Conservation (phyloP, 495 filamentous ascomycete species). For the Astrocystis sublimbata region DNA sequence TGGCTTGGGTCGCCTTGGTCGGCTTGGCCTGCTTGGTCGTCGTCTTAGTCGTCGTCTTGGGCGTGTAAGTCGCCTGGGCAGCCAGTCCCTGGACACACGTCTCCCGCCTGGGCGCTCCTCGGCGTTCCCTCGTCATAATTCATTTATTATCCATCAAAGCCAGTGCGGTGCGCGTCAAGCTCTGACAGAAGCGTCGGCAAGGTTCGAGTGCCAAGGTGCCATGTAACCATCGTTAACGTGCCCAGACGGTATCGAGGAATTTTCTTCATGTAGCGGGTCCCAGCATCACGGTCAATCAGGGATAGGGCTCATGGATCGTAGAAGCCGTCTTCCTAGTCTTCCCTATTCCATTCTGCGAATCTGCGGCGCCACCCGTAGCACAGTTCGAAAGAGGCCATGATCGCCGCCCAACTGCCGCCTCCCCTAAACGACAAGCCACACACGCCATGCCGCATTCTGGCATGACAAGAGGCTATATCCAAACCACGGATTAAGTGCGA, state of each 20-base stretch:
- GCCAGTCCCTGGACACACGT: too few species aligned
- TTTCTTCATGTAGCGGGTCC: neutral
- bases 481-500: too few species aligned
- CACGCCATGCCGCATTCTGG: neutral
- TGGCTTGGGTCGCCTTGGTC: too few species aligned
- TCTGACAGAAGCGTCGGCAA: neutral
- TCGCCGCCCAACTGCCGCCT: neutral
- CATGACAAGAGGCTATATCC: neutral
- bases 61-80: too few species aligned
- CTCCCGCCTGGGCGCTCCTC: too few species aligned
- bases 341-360: neutral
- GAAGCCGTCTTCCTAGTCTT: too few species aligned
- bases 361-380: neutral
- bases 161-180: neutral
- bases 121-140: neutral
- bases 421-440: neutral
- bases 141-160: too few species aligned
- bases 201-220: neutral
- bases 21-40: too few species aligned
- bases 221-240: neutral
- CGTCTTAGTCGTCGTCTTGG: too few species aligned
- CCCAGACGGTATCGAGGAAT: neutral
- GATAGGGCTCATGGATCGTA: too few species aligned
- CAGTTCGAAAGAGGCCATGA: neutral
- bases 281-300: neutral